These are phyloP conservation scores for Pterocarpus macrocarpus DNA, from an alignment of 306 rosid genomes.

Conservation along the genomic window DNA sequence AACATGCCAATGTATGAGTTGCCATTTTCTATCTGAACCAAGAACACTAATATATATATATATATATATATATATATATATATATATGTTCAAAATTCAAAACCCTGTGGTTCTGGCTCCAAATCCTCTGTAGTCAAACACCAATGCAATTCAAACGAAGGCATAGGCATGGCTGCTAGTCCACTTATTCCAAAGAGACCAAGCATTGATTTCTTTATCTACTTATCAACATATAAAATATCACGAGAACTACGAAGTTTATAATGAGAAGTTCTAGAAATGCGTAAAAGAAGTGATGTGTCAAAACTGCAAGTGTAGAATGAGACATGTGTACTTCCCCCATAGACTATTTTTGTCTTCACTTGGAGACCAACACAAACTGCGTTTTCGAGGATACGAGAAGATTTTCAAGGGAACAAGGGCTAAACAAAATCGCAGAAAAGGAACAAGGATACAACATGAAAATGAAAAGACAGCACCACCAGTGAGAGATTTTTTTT, in stretches of 20 bases:
- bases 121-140: not conserved
- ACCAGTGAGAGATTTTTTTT: not conserved
- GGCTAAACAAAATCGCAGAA: not conserved
- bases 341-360: not conserved
- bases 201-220: not conserved
- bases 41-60: not conserved
- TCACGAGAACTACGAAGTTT: not conserved
- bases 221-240: not conserved
- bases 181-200: not conserved
- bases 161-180: not conserved
- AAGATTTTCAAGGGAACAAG: not conserved
- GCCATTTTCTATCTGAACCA: conserved; percentile 1
- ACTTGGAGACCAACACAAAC: conserved; percentile 7
- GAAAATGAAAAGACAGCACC: not conserved
- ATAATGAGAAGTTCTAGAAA: not conserved
- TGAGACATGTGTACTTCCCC: conserved; percentile 14
- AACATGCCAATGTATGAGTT: conserved; percentile 22
- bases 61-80: not conserved
- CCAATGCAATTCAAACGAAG: not conserved
- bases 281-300: not conserved
- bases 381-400: conserved; percentile 1
- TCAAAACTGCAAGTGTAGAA: not conserved
- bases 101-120: not conserved
- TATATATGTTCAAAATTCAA: no score
- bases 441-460: not conserved